phyloP scores from a whole-genome alignment of 495 filamentous ascomycete genomes.

The Xylaria curta region DNA sequence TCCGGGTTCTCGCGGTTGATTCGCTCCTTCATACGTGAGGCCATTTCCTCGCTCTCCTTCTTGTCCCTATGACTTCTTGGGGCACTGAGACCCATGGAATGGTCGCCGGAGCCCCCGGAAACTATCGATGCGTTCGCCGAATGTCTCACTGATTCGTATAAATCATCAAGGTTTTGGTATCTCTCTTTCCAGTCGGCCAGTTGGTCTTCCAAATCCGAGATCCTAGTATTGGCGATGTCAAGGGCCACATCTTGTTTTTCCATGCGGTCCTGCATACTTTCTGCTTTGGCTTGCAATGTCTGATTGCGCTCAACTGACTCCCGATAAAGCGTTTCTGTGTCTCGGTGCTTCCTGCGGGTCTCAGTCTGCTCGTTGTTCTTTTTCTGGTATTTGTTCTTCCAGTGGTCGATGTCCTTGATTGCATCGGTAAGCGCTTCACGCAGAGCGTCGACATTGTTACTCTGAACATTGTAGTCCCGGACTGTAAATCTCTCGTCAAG shows the following conservation, averaged over 20 bases:
- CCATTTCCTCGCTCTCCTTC: slow-evolving; percentile 19
- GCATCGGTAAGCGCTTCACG: slow-evolving; percentile 41
- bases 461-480: slow-evolving; percentile 39
- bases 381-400: slow-evolving; percentile 33
- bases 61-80: slow-evolving; percentile 30
- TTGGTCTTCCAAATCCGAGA: slow-evolving; percentile 28
- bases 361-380: slow-evolving; percentile 33
- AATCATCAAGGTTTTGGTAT: slow-evolving; percentile 28
- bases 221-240: slow-evolving; percentile 23
- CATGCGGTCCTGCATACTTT: slow-evolving; percentile 22
- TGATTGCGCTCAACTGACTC: slow-evolving; percentile 32
- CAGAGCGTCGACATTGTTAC: slow-evolving; percentile 38
- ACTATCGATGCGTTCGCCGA: slow-evolving; percentile 30
- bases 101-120: slow-evolving; percentile 33
- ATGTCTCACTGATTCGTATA: slow-evolving; percentile 26
- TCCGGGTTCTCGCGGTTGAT: slow-evolving; percentile 28
- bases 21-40: slow-evolving; percentile 28
- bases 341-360: slow-evolving; percentile 30
- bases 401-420: slow-evolving; percentile 37
- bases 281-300: slow-evolving; percentile 15
- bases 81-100: slow-evolving; percentile 24
- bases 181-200: slow-evolving; percentile 21
- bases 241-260: slow-evolving; percentile 18
- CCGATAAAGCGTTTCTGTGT: slow-evolving; percentile 30
- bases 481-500: slow-evolving; percentile 42